Conservation (phyloP, 1,139 yeast genomes). For the Pichia sp. region DNA sequence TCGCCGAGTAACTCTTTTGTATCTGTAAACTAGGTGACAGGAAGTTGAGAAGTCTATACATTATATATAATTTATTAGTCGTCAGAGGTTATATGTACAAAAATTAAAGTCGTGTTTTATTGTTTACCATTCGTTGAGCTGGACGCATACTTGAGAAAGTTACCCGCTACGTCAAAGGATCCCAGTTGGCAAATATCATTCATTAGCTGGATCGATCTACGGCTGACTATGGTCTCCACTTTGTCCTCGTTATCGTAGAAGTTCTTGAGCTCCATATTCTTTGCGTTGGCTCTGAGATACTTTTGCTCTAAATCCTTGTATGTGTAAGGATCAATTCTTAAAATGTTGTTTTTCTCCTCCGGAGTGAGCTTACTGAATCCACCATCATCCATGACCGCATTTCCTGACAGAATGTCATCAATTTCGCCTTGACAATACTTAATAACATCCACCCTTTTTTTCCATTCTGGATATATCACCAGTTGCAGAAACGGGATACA, state of each 20-base stretch:
- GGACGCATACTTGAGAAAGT: constrained; percentile 17
- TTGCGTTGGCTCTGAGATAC: constrained; percentile 28
- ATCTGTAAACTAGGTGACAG: neutral
- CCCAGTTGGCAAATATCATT: constrained; percentile 36
- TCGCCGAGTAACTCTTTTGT: neutral
- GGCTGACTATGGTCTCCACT: constrained; percentile 39
- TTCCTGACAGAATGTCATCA: constrained; percentile 25
- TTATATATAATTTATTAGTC: no score
- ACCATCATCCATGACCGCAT: constrained; percentile 29
- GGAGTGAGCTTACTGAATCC: constrained; percentile 18
- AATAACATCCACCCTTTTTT: constrained; percentile 35
- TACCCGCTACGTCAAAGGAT: constrained; percentile 15
- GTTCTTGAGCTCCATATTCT: constrained; percentile 30
- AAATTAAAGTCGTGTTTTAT: neutral
- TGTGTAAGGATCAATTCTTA: constrained; percentile 46
- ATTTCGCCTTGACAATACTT: constrained; percentile 35
- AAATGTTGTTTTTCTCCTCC: constrained; percentile 24
- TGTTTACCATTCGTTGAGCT: neutral
- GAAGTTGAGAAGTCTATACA: no score
- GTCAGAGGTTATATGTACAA: neutral
- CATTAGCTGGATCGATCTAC: constrained; percentile 34
- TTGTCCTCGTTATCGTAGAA: constrained; percentile 38
- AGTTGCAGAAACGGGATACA: constrained; percentile 34
- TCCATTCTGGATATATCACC: constrained; percentile 42
- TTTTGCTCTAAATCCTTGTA: constrained; percentile 34